Evolutionary conservation across 2,329 filamentous ascomycete species (phyloP), one percentile per base, ranked within the genome.

Genomic region (Aspergillus vadensis): DNA sequence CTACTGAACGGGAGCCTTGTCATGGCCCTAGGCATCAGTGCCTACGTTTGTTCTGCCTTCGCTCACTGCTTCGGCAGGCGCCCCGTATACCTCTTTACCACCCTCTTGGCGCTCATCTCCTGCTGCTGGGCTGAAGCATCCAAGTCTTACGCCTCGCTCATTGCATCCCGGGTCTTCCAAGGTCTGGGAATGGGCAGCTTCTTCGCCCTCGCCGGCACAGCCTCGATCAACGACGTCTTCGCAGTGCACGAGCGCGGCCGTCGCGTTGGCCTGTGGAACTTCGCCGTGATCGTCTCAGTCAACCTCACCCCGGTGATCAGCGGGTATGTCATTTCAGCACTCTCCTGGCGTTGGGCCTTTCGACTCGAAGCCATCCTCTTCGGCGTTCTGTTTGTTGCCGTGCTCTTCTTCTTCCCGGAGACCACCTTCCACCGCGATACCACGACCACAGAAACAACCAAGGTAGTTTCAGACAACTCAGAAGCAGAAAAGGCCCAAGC

Each of bases 201-300:
- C 27, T 36, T 51, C 6, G 25, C 48, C 7, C 48, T 51, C 9
- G 48, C 48, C 25, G 48, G 48, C 15, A 51, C 48, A 27, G 30
- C 25, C 25, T 51, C 48, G 2, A 50, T 41, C 41, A 47, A 56
- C 38, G 38, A 49, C 12, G 54, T 57, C 54, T 49, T 57, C n/a
- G 15, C 6, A 7, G 54, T 49, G 43, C n/a, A 57, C 21, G 54
- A 57, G n/a, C 54, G 54, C 12, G 54, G 54, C 15, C 25, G n/a
- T 12, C 54, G 43, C 10, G 54, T 57, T 6, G 39, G 53, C 9
- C 50, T 53, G 30, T 56, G 41, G 53, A 56, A 56, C 21, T 56
- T 56, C 27, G 53, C 53, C 15, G 39, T 48, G 12, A 56, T 56
- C 23, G 38, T 44, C 38, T 56, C 39, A 3, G 53, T 56, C n/a